A percentile compares a stretch with the other conserved stretches of the same genome.
Evolutionary conservation across 148 eudicot species (phyloP).

Genomic region (Oxyria digyna): DNA sequence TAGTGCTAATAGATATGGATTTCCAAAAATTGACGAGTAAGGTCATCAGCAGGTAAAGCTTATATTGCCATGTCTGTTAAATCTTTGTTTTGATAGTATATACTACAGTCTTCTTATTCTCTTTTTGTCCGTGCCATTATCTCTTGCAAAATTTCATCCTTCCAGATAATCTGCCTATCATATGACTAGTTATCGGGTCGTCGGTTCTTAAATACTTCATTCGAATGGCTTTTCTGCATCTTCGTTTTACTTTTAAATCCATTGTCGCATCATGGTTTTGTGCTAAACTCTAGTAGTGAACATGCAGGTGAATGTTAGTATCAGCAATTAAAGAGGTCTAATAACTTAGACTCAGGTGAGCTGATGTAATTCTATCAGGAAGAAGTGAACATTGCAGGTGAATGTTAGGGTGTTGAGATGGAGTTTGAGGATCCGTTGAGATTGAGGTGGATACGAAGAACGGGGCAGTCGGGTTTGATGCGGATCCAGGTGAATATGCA

Average conservation of each 20-base stretch:
- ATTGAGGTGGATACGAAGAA: too few relatives aligned
- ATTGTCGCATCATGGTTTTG: neutral
- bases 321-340: too few relatives aligned
- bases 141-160: neutral
- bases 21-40: too few relatives aligned
- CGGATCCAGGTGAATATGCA: too few relatives aligned
- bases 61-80: neutral
- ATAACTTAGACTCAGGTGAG: too few relatives aligned
- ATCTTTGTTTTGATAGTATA: neutral
- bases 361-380: too few relatives aligned
- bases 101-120: neutral
- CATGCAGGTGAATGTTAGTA: neutral
- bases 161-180: neutral
- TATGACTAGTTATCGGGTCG: neutral
- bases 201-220: neutral
- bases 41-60: neutral
- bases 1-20: too few relatives aligned
- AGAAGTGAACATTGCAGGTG: too few relatives aligned
- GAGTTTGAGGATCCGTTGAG: too few relatives aligned
- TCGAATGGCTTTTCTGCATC: neutral
- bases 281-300: neutral
- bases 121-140: neutral
- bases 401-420: too few relatives aligned
- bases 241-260: neutral
- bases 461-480: too few relatives aligned